phyloP scores from a whole-genome alignment of 140 eudicot genomes.

The Erigeron philadelphicus region DNA sequence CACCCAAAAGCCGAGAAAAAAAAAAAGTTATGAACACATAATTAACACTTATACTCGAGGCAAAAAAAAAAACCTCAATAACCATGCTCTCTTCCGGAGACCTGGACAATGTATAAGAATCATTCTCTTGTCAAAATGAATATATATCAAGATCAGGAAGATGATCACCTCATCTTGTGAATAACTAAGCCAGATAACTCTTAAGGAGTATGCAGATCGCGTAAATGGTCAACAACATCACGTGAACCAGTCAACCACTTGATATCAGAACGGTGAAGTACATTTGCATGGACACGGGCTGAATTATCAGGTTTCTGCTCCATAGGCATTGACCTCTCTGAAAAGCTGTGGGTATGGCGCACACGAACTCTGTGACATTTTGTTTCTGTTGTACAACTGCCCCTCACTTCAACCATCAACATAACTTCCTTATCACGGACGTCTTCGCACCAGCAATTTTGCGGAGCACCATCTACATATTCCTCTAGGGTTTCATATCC shows the following conservation, averaged over 20 bases:
- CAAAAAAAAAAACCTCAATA: conserved; percentile 6
- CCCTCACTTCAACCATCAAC: conserved; percentile 57
- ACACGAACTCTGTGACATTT: conserved; percentile 70
- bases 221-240: conserved; percentile 67
- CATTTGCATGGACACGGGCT: conserved; percentile 34
- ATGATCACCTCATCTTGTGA: background rate
- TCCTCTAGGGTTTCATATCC: conserved; percentile 67
- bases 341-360: conserved; percentile 60
- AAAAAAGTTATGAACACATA: background rate
- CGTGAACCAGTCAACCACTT: conserved; percentile 43
- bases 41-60: conserved; percentile 13
- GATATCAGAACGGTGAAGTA: conserved; percentile 65
- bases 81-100: background rate
- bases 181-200: background rate
- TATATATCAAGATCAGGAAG: conserved; percentile 23
- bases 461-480: conserved; percentile 40
- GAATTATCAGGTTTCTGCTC: conserved; percentile 34
- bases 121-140: conserved; percentile 29
- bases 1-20: background rate
- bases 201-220: conserved; percentile 53
- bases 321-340: conserved; percentile 48
- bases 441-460: conserved; percentile 95
- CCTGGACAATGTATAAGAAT: conserved; percentile 14
- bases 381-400: conserved; percentile 49
- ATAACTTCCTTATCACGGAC: conserved; percentile 82